phyloP scores from a whole-genome alignment of 768 basidiomycete species.

The Lentinus tigrinus region DNA sequence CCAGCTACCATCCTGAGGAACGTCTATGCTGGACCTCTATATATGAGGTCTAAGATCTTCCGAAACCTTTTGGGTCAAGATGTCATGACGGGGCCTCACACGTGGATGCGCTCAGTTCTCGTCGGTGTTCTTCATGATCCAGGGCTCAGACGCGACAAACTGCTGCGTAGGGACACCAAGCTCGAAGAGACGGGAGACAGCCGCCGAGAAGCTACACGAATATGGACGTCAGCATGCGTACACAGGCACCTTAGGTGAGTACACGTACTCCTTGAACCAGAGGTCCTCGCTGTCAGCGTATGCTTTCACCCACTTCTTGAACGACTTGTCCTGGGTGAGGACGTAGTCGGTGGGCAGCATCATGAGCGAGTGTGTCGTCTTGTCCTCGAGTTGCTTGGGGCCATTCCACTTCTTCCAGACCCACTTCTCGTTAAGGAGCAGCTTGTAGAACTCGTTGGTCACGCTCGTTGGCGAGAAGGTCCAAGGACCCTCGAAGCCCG shows the following conservation, averaged over 20 bases:
- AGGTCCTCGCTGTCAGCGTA: conserved; percentile 84
- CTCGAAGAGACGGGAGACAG: conserved; percentile 80
- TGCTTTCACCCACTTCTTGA: conserved; percentile 84
- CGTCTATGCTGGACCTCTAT: conserved; percentile 13
- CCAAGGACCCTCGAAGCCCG: conserved; percentile 90
- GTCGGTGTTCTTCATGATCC: conserved; percentile 60
- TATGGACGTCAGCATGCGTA: conserved; percentile 6
- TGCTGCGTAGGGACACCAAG: conserved; percentile 88
- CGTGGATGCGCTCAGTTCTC: conserved; percentile 33
- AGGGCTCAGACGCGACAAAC: conserved; percentile 69
- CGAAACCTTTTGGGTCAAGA: not conserved
- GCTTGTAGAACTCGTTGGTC: conserved; percentile 83
- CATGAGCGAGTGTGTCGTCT: conserved; percentile 86
- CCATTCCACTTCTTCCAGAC: conserved; percentile 95
- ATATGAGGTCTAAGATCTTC: conserved; percentile 8
- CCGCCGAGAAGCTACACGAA: conserved; percentile 71
- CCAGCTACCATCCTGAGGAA: not conserved
- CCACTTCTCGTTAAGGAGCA: conserved; percentile 90
- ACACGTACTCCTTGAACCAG: conserved; percentile 90
- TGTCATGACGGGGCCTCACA: not conserved
- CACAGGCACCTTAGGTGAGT: not conserved
- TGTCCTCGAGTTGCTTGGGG: conserved; percentile 92
- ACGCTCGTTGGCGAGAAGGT: conserved; percentile 90
- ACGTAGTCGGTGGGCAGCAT: conserved; percentile 96
- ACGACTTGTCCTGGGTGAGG: conserved; percentile 84